Base-by-base conservation (phyloP, 2,329 filamentous ascomycete species). In the Fusarium kyushuense region DNA sequence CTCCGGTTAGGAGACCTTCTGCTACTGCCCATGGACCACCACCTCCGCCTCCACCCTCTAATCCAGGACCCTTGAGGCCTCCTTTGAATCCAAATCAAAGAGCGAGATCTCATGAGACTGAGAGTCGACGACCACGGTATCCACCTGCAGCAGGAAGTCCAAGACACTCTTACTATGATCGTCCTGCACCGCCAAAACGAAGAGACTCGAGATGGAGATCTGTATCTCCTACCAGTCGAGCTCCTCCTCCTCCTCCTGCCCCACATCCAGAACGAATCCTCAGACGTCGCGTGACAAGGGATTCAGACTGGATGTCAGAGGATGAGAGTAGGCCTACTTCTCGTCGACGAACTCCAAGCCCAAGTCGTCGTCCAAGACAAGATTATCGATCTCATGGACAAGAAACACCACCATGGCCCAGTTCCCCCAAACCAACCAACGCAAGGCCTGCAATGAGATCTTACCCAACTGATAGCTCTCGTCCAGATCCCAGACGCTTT, bases 261-360 rank as follows among this genome's bases (percentile, higher is more conserved):
- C 32, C 53, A 3, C 43, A 52, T 11, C 23, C 61, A 2, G 57
- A 52, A 11, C 46, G 64, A 25, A 21, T 21, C 2, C 60, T 63
- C 5, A 58, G 66, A 5, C 65, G 61, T 6, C 70, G 72, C 2
- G 45, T 65, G 30, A 70, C 64, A 0, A 66, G 72, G 6, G 72
- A 74, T 14, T 70, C 69, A 4, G 70, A 72, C 1, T 63, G 27
- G 21, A 63, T 72, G 19, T 74, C 72, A 0, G 72, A 74, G 6
- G 72, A 74, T 21, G 70, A 73, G 1, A 70, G 57, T 25, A 59
- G 70, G 3, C 65, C 64, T 10, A 27, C 57, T 0, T 72, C 72
- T 0, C 63, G 72, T 17, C 45, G 67, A 16, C 36, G 40, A n/a
- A 60, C 72, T 3, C 51, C 48, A 3, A 62, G 49, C 5, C 63